Evolutionary conservation across 768 basidiomycete species (phyloP).

Genomic region (Pleurotus eryngii): DNA sequence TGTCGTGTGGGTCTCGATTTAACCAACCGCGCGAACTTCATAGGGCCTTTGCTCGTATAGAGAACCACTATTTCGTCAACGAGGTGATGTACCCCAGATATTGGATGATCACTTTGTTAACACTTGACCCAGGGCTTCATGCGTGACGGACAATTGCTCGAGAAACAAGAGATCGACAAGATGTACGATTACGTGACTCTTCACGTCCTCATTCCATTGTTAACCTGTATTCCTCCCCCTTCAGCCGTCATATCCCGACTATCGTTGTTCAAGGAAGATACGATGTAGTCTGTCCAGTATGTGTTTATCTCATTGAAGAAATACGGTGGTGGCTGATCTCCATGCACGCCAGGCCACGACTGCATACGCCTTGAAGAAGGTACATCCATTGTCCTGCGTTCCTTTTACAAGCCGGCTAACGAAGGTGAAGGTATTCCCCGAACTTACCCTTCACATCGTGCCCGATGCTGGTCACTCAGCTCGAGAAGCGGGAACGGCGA

Average conservation of each 20-base stretch:
- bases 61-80: conserved; percentile 90
- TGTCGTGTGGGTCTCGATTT: background rate
- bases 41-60: conserved; percentile 84
- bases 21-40: background rate
- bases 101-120: background rate
- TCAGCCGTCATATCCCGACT: conserved; percentile 83
- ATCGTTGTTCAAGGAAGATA: conserved; percentile 85
- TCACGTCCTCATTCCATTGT: no score
- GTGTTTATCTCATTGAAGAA: conserved; percentile 14
- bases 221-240: background rate
- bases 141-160: conserved; percentile 84
- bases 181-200: conserved; percentile 48
- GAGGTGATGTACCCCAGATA: conserved; percentile 37
- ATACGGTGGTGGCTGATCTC: background rate
- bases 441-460: conserved; percentile 70
- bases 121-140: conserved; percentile 64
- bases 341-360: conserved; percentile 58
- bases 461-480: conserved; percentile 88
- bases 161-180: conserved; percentile 81
- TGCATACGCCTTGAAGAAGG: conserved; percentile 77
- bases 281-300: conserved; percentile 83
- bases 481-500: conserved; percentile 66
- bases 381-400: conserved; percentile 10
- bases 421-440: conserved; percentile 62
- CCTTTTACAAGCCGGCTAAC: background rate